phyloP scores from a whole-genome alignment of 345 rosid genomes.

The Syzygium oleosum region DNA sequence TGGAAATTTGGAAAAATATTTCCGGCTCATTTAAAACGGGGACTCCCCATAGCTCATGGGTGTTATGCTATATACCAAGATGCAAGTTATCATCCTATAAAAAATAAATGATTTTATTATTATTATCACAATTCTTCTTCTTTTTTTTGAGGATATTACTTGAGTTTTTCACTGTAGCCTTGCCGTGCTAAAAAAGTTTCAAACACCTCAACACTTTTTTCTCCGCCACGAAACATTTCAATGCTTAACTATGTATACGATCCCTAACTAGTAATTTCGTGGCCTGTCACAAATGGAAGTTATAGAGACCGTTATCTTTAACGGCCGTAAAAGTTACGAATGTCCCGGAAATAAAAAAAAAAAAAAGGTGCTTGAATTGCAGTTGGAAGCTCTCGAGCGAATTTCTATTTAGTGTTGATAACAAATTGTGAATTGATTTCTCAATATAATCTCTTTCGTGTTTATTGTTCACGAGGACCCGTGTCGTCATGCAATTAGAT shows the following conservation, averaged over 20 bases:
- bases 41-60: neutral
- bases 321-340: no score
- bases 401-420: accelerated
- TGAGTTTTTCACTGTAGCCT: no score
- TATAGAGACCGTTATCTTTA: no score
- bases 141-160: neutral
- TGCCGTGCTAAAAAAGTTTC: no score
- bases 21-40: neutral
- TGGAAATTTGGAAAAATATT: slow-evolving; percentile 1
- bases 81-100: neutral
- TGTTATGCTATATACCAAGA: neutral
- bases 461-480: neutral
- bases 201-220: no score
- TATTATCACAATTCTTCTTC: neutral
- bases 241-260: no score
- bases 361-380: neutral
- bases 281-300: neutral
- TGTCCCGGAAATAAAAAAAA: neutral
- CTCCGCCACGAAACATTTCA: no score
- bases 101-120: neutral
- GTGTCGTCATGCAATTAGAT: accelerated
- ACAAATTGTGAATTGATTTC: neutral
- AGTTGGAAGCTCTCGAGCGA: accelerated
- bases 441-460: no score
- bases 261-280: neutral